Evolutionary conservation across 306 rosid species (phyloP).

Genomic region (Benincasa hispida): DNA sequence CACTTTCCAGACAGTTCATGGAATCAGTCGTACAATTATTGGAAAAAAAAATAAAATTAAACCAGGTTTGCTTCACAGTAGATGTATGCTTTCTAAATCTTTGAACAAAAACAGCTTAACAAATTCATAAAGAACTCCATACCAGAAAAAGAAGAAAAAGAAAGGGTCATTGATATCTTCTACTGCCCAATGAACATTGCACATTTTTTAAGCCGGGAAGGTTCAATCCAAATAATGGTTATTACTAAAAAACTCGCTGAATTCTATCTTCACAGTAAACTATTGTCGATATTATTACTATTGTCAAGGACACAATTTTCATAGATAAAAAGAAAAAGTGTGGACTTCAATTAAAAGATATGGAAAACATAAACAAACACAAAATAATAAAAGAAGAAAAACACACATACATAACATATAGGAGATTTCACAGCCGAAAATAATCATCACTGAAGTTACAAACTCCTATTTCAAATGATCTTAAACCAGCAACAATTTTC

Average conservation of each 20-base stretch:
- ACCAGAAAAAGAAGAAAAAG: neutral
- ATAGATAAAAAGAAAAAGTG: neutral
- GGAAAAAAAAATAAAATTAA: too few species aligned
- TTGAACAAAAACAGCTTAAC: neutral
- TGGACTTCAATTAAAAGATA: neutral
- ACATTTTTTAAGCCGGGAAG: neutral
- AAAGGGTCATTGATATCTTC: neutral
- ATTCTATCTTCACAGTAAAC: neutral
- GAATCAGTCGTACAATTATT: neutral
- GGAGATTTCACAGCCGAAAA: neutral
- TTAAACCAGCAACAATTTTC: neutral
- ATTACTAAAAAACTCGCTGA: neutral
- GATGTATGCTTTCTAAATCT: neutral
- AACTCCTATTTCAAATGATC: neutral
- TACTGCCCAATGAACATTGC: neutral
- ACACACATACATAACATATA: neutral
- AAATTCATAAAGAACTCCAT: neutral
- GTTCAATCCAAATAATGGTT: neutral
- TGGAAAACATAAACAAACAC: too few species aligned
- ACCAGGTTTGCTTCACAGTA: neutral
- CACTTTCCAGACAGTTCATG: neutral
- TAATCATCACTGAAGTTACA: neutral
- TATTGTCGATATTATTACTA: neutral
- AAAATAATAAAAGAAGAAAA: too few species aligned
- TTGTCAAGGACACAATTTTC: neutral